Base-by-base conservation (phyloP, 495 filamentous ascomycete genomes). In the Penicillium salamii region DNA sequence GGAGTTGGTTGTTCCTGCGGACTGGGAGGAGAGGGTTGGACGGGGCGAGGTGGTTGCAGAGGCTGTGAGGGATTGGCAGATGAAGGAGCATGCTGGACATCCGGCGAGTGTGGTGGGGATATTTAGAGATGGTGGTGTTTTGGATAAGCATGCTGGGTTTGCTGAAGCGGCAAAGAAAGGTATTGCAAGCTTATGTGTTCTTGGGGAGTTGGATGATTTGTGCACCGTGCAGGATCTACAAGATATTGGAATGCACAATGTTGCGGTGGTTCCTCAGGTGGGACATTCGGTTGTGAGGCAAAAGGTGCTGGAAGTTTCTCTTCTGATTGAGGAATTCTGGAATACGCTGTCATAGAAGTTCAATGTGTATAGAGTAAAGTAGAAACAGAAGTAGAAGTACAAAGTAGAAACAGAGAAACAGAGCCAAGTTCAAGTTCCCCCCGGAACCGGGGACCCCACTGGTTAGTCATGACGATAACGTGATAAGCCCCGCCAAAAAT, bases 61-160 rank as follows among this genome's bases (percentile, higher is more conserved):
- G 52, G 74, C 74, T 12, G 58, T 78, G 33, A 53, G 67, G 11
- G 67, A 67, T 1, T 78, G 76, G 76, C 50, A 78, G 50, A 50
- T 67, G 46, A 61, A 46, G 34, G 53, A 71, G 24, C 76, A 78
- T 60, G 23, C 47, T 5, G 76, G 76, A 0, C 67, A 77, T 51
- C 11, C 49, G 14, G 61, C 70, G 9, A 75, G 71, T 47, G 68
- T 78, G 11, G 57, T 74, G 38, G 69, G 53, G 18, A 65, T 76
- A 26, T 65, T 72, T 12, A 61, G 69, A 42, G 69, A 77, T 52
- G 73, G 67, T 5, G 69, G 69, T 0, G 57, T 71, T 15, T 47
- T 70, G 28, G 74, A 72, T 58, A 57, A 43, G 19, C 63, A 75
- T 57, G 62, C 57, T 17, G 53, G 54, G 13, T 78, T 76, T 57